phyloP scores from a whole-genome alignment of 1,284 basidiomycete genomes.

The Cutaneotrichosporon daszewskae region DNA sequence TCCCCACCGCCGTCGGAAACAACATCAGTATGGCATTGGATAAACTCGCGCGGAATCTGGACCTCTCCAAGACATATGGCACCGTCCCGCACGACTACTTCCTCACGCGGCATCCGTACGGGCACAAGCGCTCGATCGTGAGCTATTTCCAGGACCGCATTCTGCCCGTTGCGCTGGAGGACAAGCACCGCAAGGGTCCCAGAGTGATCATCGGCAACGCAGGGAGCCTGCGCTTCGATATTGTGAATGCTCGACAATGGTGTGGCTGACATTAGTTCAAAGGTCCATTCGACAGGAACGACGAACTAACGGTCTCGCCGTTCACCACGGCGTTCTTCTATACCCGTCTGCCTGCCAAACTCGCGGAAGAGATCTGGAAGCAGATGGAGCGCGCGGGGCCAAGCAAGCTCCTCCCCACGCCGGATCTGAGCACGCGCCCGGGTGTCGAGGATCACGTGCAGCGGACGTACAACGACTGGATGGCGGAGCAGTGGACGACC shows the following conservation, averaged over 20 bases:
- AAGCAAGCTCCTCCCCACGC: constrained; percentile 30
- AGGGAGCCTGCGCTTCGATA: constrained; percentile 67
- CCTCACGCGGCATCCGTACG: constrained; percentile 59
- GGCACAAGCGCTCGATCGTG: constrained; percentile 60
- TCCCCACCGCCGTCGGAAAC: constrained; percentile 35
- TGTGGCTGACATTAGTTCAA: constrained; percentile 35
- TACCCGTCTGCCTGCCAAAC: constrained; percentile 28
- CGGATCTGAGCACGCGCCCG: too few species aligned
- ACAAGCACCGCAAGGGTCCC: constrained; percentile 22
- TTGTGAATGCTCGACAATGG: too few species aligned
- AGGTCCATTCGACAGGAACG: constrained; percentile 70
- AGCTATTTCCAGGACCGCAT: constrained; percentile 60
- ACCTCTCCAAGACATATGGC: constrained; percentile 53
- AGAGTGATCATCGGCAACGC: constrained; percentile 67
- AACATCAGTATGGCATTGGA: constrained; percentile 33
- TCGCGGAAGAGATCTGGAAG: constrained; percentile 31
- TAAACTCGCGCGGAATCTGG: constrained; percentile 27
- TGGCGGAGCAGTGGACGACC: constrained; percentile 24
- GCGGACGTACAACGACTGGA: constrained; percentile 24
- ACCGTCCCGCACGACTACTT: constrained; percentile 68
- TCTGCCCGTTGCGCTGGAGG: constrained; percentile 31
- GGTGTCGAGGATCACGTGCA: constrained; percentile 27
- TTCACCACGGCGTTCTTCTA: constrained; percentile 49
- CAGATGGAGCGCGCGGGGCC: constrained; percentile 45
- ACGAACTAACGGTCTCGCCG: constrained; percentile 66